Conservation (phyloP, 2,329 filamentous ascomycete species). For the Aureobasidium uvarum region DNA sequence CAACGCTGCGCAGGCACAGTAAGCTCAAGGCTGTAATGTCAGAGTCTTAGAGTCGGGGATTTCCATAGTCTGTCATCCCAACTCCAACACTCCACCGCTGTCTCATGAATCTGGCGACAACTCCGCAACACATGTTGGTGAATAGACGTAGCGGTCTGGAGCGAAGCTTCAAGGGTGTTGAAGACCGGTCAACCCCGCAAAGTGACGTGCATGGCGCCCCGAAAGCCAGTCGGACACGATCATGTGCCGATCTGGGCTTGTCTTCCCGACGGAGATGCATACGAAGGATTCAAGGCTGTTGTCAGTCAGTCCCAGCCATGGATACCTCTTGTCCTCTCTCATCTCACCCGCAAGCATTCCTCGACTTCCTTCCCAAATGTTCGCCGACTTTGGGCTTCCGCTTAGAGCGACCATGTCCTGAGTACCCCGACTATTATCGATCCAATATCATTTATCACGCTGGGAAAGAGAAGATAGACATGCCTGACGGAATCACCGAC, state of each 20-base stretch:
- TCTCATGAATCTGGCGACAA: no score
- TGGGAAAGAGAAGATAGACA: not conserved
- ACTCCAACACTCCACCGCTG: not conserved
- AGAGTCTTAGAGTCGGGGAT: no score
- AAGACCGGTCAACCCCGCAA: slow-evolving; percentile 10
- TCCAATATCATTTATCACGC: not conserved
- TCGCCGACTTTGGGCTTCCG: not conserved
- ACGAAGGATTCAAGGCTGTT: slow-evolving; percentile 17
- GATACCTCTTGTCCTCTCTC: not conserved
- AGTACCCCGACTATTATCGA: not conserved
- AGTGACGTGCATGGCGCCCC: slow-evolving; percentile 21
- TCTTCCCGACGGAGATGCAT: not conserved
- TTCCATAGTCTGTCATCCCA: not conserved
- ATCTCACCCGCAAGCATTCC: not conserved
- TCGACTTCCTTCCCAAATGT: no score
- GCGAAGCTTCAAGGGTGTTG: not conserved
- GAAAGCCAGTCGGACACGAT: not conserved
- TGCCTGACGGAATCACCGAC: slow-evolving; percentile 21
- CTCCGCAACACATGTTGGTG: no score
- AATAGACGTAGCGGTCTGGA: not conserved
- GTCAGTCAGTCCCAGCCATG: not conserved
- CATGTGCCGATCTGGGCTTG: slow-evolving; percentile 11
- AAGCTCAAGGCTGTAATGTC: not conserved
- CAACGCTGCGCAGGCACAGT: not conserved
- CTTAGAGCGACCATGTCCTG: not conserved